phyloP scores from a whole-genome alignment of 352 stramenopile species.

The Globisporangium sylvaticum region DNA sequence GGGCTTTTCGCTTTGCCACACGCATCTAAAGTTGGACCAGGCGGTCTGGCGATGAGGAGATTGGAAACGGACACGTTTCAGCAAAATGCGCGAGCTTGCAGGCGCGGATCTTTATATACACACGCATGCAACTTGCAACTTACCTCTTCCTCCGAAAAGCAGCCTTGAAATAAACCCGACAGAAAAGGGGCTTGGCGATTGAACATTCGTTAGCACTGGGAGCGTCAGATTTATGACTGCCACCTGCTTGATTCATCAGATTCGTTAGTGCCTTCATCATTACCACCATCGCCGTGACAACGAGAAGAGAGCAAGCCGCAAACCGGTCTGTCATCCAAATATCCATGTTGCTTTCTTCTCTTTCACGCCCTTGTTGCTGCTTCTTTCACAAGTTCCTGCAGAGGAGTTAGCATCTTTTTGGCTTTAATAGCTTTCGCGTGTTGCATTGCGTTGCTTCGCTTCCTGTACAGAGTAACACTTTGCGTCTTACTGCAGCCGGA shows the following conservation, averaged over 20 bases:
- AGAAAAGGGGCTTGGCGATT: background rate
- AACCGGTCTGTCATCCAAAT: background rate
- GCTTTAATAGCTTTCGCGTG: background rate
- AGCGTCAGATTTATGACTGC: background rate
- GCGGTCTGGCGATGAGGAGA: background rate
- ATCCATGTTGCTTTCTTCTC: background rate
- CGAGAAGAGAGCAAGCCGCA: background rate
- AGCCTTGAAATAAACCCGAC: background rate
- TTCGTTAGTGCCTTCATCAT: background rate
- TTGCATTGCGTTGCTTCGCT: background rate
- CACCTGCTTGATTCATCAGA: background rate
- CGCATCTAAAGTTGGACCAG: conserved; percentile 10
- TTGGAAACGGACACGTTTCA: conserved; percentile 7
- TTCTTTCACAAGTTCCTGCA: background rate
- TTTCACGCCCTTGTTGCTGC: background rate
- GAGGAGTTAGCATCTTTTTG: background rate
- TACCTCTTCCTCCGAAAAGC: background rate
- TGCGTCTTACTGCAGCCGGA: conserved; percentile 64
- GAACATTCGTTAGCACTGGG: background rate
- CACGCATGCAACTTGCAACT: background rate
- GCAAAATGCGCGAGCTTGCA: background rate
- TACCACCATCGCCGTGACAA: background rate
- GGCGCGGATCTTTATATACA: conserved; percentile 1
- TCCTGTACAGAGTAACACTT: background rate
- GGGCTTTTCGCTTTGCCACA: conserved; percentile 6